Base-by-base conservation (phyloP, 1,139 yeast genomes). In the Meyerozyma smithsonii region DNA sequence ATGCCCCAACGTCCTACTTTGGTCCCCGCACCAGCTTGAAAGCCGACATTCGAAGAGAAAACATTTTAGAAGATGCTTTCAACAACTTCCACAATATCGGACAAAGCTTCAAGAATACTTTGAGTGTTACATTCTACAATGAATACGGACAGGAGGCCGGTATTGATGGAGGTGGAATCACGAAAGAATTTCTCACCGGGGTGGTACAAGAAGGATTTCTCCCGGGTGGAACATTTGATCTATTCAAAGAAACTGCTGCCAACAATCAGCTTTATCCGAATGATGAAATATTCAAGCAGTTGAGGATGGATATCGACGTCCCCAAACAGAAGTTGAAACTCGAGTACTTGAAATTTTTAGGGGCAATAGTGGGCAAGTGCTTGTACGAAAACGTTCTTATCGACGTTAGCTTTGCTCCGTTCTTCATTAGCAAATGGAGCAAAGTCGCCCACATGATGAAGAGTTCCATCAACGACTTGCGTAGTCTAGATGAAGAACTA, bases 91-190 rank as follows among this genome's bases (percentile, higher is more conserved):
- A 70, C 39, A 59, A 62, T 5, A 39, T 52, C 4, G 75, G 75
- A 0, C 11, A 51, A 1, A 64, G 66, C 14, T 75, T 92, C 57
- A 87, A 84, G 52, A 58, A 73, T 18, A 72, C 69, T 28, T 61
- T 90, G 12, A 67, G 76, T 2, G 89, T 92, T 3, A 72, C 74
- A 5, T 89, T 92, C 52, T 67, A 66, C 38, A 85, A 86, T 53
- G 77, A 82, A 43, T 77, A 82, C 59, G 96, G 95, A 1, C 75
- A 69, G 34, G 95, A 85, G 52, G 92, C 85, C 1, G 98, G 98
- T 1, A 84, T 92, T 40, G 98, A 92, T 60, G 98, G 98, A 4
- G 98, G 98, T 8, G 98, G 98, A 2, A 69, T 92, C 17, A 90
- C 97, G 0, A 90, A 92, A 57, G 98, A 92, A 53, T 82, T 92